phyloP scores from a whole-genome alignment of 2,329 filamentous ascomycete species.

The Onygenales sp. region DNA sequence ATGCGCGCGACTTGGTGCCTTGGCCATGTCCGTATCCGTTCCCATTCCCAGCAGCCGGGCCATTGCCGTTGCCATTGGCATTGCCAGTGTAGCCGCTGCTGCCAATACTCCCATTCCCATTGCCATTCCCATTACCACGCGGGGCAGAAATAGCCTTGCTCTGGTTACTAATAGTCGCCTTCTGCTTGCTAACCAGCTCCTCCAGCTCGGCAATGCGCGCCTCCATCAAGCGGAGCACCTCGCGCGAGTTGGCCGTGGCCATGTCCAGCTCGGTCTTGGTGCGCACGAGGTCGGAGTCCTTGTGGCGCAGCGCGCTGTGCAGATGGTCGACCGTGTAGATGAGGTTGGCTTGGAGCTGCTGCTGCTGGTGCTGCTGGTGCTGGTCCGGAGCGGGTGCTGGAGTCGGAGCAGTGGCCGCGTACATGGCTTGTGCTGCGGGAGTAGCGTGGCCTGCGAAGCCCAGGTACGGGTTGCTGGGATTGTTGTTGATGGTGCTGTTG shows the following conservation, averaged over 20 bases:
- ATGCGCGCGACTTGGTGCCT: not conserved
- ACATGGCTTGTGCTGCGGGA: too few species aligned
- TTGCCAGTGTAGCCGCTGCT: too few species aligned
- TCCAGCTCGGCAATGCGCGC: constrained; percentile 13
- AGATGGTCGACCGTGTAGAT: not conserved
- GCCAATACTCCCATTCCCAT: too few species aligned
- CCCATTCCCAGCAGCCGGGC: too few species aligned
- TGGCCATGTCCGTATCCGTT: not conserved
- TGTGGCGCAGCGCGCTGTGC: not conserved
- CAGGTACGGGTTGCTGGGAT: too few species aligned
- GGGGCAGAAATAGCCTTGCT: constrained; percentile 21
- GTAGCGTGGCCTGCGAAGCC: too few species aligned
- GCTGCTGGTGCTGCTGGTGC: too few species aligned
- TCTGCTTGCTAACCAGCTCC: constrained; percentile 14
- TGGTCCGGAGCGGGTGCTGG: too few species aligned
- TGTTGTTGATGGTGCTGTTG: too few species aligned
- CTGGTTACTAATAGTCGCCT: constrained; percentile 17
- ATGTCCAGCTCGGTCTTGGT: constrained; percentile 9
- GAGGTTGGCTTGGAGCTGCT: too few species aligned
- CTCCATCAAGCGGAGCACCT: constrained; percentile 6
- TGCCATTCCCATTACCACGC: not conserved
- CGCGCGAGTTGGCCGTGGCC: constrained; percentile 2
- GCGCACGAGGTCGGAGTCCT: constrained; percentile 3
- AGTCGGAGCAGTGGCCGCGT: too few species aligned
- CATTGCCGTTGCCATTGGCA: too few species aligned